Conservation (phyloP, 352 stramenopile genomes). For the Phytophthora sansomeana region DNA sequence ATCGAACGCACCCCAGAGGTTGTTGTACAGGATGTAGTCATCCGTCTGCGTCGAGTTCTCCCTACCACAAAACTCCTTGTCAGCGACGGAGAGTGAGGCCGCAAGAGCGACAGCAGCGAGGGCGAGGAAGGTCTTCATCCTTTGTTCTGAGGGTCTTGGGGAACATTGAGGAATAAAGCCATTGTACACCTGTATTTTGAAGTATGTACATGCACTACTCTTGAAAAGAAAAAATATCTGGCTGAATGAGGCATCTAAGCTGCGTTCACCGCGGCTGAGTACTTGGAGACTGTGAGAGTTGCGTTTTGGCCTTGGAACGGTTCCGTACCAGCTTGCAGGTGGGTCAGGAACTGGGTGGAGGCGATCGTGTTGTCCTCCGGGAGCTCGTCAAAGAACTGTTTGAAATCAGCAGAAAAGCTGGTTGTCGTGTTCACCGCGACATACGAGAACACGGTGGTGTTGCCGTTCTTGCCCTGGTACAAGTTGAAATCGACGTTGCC, state of each 20-base stretch:
- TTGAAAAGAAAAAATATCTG: too few species aligned
- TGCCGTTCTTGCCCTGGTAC: conserved; percentile 38
- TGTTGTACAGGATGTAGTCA: conserved; percentile 54
- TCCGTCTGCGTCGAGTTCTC: conserved; percentile 32
- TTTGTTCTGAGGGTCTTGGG: too few species aligned
- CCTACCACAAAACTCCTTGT: conserved; percentile 34
- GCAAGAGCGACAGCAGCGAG: conserved; percentile 8
- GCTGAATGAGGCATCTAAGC: not conserved
- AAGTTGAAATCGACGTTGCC: conserved; percentile 25
- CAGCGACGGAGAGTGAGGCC: not conserved
- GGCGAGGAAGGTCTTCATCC: conserved; percentile 27
- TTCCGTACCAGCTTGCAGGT: conserved; percentile 40
- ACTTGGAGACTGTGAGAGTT: conserved; percentile 33
- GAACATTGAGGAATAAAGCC: too few species aligned
- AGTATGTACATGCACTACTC: too few species aligned
- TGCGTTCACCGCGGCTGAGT: conserved; percentile 25
- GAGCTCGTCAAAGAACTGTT: conserved; percentile 37
- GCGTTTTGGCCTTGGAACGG: conserved; percentile 36
- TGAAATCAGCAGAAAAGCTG: conserved; percentile 33
- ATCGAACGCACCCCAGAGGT: conserved; percentile 39
- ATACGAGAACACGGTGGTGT: conserved; percentile 43
- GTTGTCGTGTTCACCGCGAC: conserved; percentile 29
- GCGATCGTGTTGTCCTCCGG: conserved; percentile 26
- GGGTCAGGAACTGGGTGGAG: conserved; percentile 35
- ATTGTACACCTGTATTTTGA: too few species aligned